Base-by-base conservation (phyloP, 768 basidiomycete genomes). In the Dioszegia aurantiaca region DNA sequence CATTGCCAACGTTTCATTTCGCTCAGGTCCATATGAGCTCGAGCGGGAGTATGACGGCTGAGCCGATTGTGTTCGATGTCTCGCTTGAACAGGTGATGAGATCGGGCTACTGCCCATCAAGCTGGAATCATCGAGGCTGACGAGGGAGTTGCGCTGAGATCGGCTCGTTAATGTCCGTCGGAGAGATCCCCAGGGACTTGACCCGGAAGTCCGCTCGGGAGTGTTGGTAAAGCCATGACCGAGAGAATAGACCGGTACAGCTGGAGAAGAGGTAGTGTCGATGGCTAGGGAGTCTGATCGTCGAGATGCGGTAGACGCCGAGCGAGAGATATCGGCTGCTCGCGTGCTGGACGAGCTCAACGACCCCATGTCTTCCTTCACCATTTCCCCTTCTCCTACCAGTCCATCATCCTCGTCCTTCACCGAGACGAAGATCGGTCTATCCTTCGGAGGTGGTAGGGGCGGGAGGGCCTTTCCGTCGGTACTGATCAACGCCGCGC, bases 181-280 rank as follows among this genome's bases (percentile, higher is more conserved):
- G 9, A 53, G 39, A 3, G 51, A 12, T 6, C 51, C 51, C 51
- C 51, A 53, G n/a, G 51, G 51, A 6, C n/a, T n/a, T n/a, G n/a
- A n/a, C n/a, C 48, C 48, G 21, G 51, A 24, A 19, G 16, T 27
- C n/a, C 24, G 36, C 11, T 40, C 51, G 24, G 51, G 51, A 19
- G 28, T 53, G 26, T 53, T 53, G 5, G 51, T 53, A 3, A 53
- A 9, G 2, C 51, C 51, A 26, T 53, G 40, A 2, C 51, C 51
- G 3, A 41, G 37, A 4, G 51, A 30, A n/a, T 53, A 53, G 39
- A 53, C 51, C 10, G 37, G 37, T 39, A 42, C 40, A n/a, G 14
- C 17, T 5, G 40, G 40, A 42, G 16, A 16, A 17, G 17, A n/a
- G 40, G 40, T n/a, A 36, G 23, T 53, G n/a, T 53, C 51, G 37